Evolutionary conservation across 208 protist species (phyloP).

Genomic region (Leishmania amazonensis): DNA sequence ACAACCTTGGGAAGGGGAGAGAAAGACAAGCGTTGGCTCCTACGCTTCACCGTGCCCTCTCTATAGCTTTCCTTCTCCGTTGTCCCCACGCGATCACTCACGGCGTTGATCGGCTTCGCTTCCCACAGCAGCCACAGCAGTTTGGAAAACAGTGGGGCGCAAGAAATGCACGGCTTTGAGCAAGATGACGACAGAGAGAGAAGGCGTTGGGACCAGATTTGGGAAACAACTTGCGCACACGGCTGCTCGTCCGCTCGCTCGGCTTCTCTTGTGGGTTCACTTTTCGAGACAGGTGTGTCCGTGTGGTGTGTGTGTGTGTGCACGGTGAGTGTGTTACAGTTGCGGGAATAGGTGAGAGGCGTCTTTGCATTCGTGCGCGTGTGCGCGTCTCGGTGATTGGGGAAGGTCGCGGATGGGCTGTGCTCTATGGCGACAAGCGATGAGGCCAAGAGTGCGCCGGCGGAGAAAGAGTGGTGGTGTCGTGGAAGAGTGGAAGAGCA

Average conservation of each 20-base stretch:
- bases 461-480: neutral
- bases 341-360: neutral
- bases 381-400: constrained; percentile 7
- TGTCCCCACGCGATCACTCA: neutral
- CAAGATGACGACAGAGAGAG: neutral
- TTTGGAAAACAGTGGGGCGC: neutral
- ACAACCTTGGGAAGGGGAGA: neutral
- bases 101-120: neutral
- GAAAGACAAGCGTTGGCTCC: neutral
- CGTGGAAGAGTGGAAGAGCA: neutral
- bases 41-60: neutral
- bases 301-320: constrained; percentile 1
- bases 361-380: constrained; percentile 18
- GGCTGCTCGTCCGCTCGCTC: neutral
- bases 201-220: neutral
- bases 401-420: neutral
- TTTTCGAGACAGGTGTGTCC: neutral
- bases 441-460: neutral
- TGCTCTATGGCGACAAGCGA: neutral
- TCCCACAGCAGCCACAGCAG: neutral
- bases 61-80: neutral
- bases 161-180: neutral
- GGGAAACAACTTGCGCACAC: neutral
- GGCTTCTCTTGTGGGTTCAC: neutral
- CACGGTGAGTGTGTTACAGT: neutral